Evolutionary conservation across 1,284 basidiomycete genomes (phyloP), one percentile per base, ranked within the genome.

Genomic region (Austroboletus olivaceoglutinosus): DNA sequence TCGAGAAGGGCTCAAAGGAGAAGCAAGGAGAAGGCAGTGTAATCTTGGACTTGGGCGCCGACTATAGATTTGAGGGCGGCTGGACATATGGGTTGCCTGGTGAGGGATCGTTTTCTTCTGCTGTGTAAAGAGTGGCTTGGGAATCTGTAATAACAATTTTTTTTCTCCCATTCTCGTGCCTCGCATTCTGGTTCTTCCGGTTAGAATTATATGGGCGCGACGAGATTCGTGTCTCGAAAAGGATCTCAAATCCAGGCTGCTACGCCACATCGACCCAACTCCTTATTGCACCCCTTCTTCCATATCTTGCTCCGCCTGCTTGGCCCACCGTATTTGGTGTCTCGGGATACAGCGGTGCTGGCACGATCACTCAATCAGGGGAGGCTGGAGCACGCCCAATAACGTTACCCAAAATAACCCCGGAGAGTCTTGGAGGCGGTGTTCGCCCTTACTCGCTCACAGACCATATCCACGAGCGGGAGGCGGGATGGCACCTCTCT

Each of bases 51-150:
- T 75, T 99, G 56, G 85, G 92, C 60, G 97, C 96, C 38, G 96
- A 99, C 73, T 94, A 94, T 71, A 78, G 96, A 53, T 99, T 99
- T 69, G 93, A 98, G 77, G 76, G 85, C 43, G 86, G 82, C 45
- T 99, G 96, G 96, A 92, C 90, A 55, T 99, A 99, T 68, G 96
- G 96, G 62, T 85, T 99, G 73, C 96, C 97, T 73, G 96, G 97
- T 99, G 83, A 91, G 94, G 60, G 41, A 31, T 44, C 61, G 52
- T 51, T 48, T 45, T 53, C 54, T 55, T 45, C 49, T 47, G 43
- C 57, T 34, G 45, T 63, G 60, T 67, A 65, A 61, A 48, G 21
- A 33, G 11, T 41, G 42, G 21, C 34, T 43, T 48, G 33, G 10
- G 25, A 48, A 53, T 54, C 47, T 51, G 49, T 54, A 61, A 67